Percentiles rank a stretch among this genome's conserved stretches.
These are phyloP conservation scores for Penicillium sp. DNA, from an alignment of 2,329 filamentous ascomycete species.

Conservation along the genomic window DNA sequence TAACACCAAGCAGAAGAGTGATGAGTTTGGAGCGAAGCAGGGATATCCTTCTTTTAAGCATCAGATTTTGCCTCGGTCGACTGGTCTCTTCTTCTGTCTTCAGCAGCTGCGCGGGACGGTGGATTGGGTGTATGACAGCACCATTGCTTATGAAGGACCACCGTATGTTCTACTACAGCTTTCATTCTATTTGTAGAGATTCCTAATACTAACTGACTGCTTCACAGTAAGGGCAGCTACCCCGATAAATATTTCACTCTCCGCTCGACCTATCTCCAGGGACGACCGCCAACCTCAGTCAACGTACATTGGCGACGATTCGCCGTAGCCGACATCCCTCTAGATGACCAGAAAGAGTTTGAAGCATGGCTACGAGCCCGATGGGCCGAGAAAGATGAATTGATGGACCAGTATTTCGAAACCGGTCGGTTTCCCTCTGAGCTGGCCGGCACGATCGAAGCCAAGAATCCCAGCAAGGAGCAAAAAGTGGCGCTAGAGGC, in stretches of 20 bases:
- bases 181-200: neutral
- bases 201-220: conserved; percentile 1
- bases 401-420: conserved; percentile 80
- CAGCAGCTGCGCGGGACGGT: conserved; percentile 62
- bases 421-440: conserved; percentile 81
- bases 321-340: conserved; percentile 76
- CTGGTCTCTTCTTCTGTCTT: conserved; percentile 64
- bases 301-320: conserved; percentile 97
- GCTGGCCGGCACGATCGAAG: conserved; percentile 56
- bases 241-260: conserved; percentile 92
- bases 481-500: conserved; percentile 38
- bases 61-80: conserved; percentile 64
- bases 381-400: conserved; percentile 89
- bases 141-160: conserved; percentile 91
- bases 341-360: conserved; percentile 74
- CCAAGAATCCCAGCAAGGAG: conserved; percentile 41
- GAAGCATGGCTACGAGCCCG: conserved; percentile 82
- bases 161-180: conserved; percentile 62
- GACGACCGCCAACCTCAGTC: conserved; percentile 87
- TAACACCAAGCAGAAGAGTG: conserved; percentile 60
- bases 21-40: conserved; percentile 61
- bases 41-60: conserved; percentile 63
- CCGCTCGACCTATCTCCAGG: conserved; percentile 83
- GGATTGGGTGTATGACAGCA: conserved; percentile 76
- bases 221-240: conserved; percentile 70